Percentiles rank a stretch among this genome's conserved stretches.
Evolutionary conservation across 148 eudicot genomes (phyloP).

Genomic region (Nyssa sinensis): DNA sequence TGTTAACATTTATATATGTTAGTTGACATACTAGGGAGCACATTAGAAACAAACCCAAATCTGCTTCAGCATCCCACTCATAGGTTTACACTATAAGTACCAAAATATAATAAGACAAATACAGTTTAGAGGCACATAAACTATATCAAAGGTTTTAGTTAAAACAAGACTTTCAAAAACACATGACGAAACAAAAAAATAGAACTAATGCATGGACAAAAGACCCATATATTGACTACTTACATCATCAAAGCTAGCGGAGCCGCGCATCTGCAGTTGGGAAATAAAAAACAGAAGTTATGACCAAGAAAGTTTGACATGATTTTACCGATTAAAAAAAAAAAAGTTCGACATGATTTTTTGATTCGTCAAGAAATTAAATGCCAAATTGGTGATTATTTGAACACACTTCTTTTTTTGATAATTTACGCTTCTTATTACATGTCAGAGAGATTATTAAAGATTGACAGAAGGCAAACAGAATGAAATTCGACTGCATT

Average conservation of each 20-base stretch:
- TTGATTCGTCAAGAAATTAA: neutral
- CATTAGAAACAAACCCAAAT: too few relatives aligned
- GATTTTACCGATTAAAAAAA: too few relatives aligned
- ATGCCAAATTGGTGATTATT: too few relatives aligned
- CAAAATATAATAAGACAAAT: neutral
- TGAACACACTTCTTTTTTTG: too few relatives aligned
- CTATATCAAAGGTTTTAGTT: neutral
- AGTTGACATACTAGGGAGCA: too few relatives aligned
- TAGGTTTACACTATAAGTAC: too few relatives aligned
- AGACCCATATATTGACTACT: neutral
- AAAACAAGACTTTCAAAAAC: neutral
- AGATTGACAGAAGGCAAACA: neutral
- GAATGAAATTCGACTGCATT: neutral
- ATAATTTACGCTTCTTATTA: neutral
- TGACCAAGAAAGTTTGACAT: neutral
- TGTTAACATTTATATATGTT: too few relatives aligned
- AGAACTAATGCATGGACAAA: too few relatives aligned
- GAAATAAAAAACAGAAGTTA: neutral
- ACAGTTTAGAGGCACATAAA: neutral
- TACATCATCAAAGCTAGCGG: conserved; percentile 11
- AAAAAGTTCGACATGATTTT: too few relatives aligned
- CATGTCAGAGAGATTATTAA: neutral
- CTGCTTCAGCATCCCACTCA: too few relatives aligned
- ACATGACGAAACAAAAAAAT: neutral
- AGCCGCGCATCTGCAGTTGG: conserved; percentile 7